These are phyloP conservation scores for Danielozyma ontarioensis DNA, from an alignment of 805 yeast species.

Conservation along the genomic window DNA sequence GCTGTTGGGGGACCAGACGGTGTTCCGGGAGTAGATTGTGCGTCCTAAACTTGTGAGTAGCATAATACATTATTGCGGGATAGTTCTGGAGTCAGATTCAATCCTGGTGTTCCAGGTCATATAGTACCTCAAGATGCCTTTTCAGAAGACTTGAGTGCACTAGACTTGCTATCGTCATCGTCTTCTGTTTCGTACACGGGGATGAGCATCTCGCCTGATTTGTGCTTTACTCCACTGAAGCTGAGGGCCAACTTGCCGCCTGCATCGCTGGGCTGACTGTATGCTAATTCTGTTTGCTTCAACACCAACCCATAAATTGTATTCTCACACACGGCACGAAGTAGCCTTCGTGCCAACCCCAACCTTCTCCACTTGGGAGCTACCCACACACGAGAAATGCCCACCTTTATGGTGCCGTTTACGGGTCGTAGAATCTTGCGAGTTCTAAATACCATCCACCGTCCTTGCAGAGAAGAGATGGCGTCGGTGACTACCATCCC, in stretches of 20 bases:
- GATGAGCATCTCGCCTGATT: conserved; percentile 43
- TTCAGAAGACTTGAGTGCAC: no score
- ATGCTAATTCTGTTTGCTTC: conserved; percentile 44
- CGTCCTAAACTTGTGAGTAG: not conserved
- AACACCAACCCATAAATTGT: conserved; percentile 47
- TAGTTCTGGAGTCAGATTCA: not conserved
- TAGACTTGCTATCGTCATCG: no score
- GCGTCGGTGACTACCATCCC: conserved; percentile 55
- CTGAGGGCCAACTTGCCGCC: conserved; percentile 56
- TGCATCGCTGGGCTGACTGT: conserved; percentile 68
- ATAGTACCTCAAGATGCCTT: no score
- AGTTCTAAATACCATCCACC: conserved; percentile 57
- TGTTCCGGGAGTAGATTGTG: conserved; percentile 11
- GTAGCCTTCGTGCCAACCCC: conserved; percentile 45
- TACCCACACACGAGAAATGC: conserved; percentile 42
- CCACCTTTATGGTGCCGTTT: conserved; percentile 29
- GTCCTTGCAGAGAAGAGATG: conserved; percentile 29
- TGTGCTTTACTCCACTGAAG: conserved; percentile 54
- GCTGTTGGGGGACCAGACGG: conserved; percentile 27
- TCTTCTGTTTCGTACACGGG: no score
- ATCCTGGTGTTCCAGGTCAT: no score
- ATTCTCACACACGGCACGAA: conserved; percentile 39
- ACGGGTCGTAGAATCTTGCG: conserved; percentile 43
- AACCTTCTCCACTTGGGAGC: conserved; percentile 41
- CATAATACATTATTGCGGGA: not conserved